phyloP scores from a whole-genome alignment of 345 rosid genomes.

The Odontarrhena argentea region DNA sequence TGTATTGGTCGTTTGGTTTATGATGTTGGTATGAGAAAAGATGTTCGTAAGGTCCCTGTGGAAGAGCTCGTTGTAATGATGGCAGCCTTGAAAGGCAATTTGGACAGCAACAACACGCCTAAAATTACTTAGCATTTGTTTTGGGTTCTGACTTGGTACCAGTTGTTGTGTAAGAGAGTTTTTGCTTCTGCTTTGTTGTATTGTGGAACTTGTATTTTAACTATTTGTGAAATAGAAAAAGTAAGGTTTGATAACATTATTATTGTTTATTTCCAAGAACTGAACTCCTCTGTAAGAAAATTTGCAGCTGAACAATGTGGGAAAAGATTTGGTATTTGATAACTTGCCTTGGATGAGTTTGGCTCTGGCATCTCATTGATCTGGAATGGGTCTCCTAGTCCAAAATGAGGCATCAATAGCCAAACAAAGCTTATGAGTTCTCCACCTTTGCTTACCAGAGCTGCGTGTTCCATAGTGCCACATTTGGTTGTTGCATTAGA shows the following conservation, averaged over 20 bases:
- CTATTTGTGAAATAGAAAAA: background rate
- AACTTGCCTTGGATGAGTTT: constrained; percentile 36
- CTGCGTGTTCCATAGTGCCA: constrained; percentile 21
- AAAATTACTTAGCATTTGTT: constrained; percentile 15
- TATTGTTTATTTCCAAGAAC: background rate
- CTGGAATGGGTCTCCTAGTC: too few relatives aligned
- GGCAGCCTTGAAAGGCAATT: background rate
- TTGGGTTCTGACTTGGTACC: background rate
- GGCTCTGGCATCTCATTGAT: too few relatives aligned
- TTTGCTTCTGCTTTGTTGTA: constrained; percentile 9
- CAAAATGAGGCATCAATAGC: too few relatives aligned
- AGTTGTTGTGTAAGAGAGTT: background rate
- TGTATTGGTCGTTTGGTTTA: constrained; percentile 47
- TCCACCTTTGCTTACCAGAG: background rate
- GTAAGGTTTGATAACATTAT: background rate
- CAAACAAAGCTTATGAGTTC: too few relatives aligned
- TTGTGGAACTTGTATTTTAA: constrained; percentile 7
- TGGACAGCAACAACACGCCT: background rate
- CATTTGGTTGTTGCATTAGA: constrained; percentile 41
- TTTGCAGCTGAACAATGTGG: too few relatives aligned
- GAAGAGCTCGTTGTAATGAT: constrained; percentile 32
- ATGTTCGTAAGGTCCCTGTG: constrained; percentile 46
- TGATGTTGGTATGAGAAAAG: constrained; percentile 68
- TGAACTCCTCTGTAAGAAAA: background rate
- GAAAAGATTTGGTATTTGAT: background rate